Percentiles rank a stretch among this genome's conserved stretches.
Conservation (phyloP, 2,329 filamentous ascomycete genomes). For the Chaetomium sp. region DNA sequence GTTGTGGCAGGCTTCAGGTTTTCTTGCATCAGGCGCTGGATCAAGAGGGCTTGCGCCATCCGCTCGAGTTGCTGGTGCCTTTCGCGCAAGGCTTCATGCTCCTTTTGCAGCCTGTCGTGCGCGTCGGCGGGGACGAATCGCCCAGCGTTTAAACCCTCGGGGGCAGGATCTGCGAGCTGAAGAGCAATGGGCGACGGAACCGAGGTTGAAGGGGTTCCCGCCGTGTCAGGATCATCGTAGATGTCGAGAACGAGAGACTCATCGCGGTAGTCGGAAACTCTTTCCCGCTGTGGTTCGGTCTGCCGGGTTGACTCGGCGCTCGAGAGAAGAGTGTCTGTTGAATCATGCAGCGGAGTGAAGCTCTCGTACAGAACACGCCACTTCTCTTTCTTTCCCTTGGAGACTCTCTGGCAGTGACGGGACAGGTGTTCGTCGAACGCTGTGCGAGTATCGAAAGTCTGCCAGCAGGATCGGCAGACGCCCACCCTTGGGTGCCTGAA, state of each 20-base stretch:
- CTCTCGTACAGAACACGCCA: conserved; percentile 35
- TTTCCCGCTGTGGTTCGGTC: conserved; percentile 10
- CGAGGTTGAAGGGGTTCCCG: conserved; percentile 26
- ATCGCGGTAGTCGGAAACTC: conserved; percentile 10
- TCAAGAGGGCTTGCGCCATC: conserved; percentile 25
- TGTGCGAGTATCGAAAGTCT: conserved; percentile 33
- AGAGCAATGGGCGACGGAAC: conserved; percentile 23
- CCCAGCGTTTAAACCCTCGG: background rate
- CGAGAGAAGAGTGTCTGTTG: background rate
- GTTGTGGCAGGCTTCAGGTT: background rate
- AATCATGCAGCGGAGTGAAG: conserved; percentile 34
- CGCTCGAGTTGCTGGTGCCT: conserved; percentile 29
- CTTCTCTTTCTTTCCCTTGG: conserved; percentile 39
- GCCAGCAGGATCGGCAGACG: conserved; percentile 41
- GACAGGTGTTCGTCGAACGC: conserved; percentile 37
- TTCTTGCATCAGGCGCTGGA: conserved; percentile 17
- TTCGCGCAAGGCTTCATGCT: conserved; percentile 28
- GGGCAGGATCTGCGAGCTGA: background rate
- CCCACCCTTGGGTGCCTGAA: conserved; percentile 37
- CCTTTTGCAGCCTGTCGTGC: conserved; percentile 27
- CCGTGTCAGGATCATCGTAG: background rate
- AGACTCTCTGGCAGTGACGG: conserved; percentile 34
- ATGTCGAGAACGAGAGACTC: background rate
- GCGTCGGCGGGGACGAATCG: conserved; percentile 27
- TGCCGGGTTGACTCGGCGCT: conserved; percentile 1